A percentile compares a stretch with the other conserved stretches of the same genome.
These are phyloP conservation scores for Gloeostereum incarnatum DNA, from an alignment of 768 basidiomycete species.

Conservation along the genomic window DNA sequence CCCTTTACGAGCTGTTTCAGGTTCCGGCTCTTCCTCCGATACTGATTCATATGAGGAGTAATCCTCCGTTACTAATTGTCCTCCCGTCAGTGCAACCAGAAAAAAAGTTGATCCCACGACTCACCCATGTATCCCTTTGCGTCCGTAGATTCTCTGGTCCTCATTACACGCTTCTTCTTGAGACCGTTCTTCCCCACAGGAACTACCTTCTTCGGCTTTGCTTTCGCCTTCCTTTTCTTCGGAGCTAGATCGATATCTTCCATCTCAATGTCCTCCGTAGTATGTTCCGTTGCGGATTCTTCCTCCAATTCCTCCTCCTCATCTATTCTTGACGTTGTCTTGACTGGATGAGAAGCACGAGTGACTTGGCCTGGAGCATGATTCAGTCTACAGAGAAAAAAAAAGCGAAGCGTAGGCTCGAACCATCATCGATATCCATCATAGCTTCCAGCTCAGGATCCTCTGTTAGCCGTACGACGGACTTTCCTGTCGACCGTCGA, in stretches of 20 bases:
- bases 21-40: constrained; percentile 41
- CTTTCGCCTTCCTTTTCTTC: constrained; percentile 28
- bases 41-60: constrained; percentile 79
- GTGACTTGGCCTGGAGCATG: constrained; percentile 21
- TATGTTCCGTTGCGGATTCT: constrained; percentile 6
- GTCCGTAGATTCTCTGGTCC: constrained; percentile 44
- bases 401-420: constrained; percentile 7
- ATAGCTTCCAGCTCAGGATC: constrained; percentile 46
- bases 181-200: constrained; percentile 74
- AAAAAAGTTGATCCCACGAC: constrained; percentile 12
- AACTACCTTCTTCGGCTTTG: constrained; percentile 46
- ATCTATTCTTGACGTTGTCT: constrained; percentile 7
- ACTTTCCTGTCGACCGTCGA: background rate
- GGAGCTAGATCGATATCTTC: constrained; percentile 23
- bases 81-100: constrained; percentile 1
- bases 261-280: constrained; percentile 19
- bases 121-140: constrained; percentile 69
- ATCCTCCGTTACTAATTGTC: constrained; percentile 55
- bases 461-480: constrained; percentile 13
- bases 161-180: constrained; percentile 61
- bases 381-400: background rate
- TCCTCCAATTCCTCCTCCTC: constrained; percentile 17
- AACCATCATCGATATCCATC: constrained; percentile 77
- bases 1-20: constrained; percentile 13
- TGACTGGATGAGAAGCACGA: constrained; percentile 14